Base-by-base conservation (phyloP, 2,329 filamentous ascomycete species). In the Ophiostoma ips region DNA sequence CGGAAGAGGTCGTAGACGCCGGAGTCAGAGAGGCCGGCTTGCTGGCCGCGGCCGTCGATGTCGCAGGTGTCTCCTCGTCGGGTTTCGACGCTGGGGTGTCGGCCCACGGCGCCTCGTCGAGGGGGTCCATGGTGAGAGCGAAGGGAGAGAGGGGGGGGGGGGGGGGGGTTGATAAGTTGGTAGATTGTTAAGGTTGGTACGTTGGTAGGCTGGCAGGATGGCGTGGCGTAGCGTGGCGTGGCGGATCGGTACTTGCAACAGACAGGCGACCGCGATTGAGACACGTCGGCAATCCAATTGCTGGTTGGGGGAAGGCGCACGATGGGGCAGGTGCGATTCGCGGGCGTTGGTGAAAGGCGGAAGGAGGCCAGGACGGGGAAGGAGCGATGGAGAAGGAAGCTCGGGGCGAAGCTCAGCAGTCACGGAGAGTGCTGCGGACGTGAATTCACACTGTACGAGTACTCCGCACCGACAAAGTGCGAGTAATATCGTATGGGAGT, bases 81-180 rank as follows among this genome's bases (percentile, higher is more conserved):
- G 7, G 46, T 15, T 33, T 50, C 36, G 57, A 56, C 51, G 57
- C 49, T 18, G 55, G 60, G 34, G 69, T 66, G 60, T 75, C 72
- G 59, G 71, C 72, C 72, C 72, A 76, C 16, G 72, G 72, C 49
- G 72, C 72, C 58, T 75, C 70, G 61, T 72, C 70, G 55, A 72
- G 66, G 46, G 62, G 61, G 57, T 73, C 71, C 71, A 73, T 73
- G 52, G 35, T 38, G 38, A 33, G 24, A n/a, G n/a, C n/a, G n/a
- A n/a, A n/a, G n/a, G n/a, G n/a, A n/a, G n/a, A n/a, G n/a, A n/a
- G n/a, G n/a, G 24, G 6, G 16, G 24, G 11, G n/a, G 31, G n/a
- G 21, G 46, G 34, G 19, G 24, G 24, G 24, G 24, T 28, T 28
- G 24, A 8, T 28, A 28, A 8, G 24, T 28, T 28, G 24, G 24